Conservation (phyloP, 179 eudicot species). For the Pouteria campechiana region DNA sequence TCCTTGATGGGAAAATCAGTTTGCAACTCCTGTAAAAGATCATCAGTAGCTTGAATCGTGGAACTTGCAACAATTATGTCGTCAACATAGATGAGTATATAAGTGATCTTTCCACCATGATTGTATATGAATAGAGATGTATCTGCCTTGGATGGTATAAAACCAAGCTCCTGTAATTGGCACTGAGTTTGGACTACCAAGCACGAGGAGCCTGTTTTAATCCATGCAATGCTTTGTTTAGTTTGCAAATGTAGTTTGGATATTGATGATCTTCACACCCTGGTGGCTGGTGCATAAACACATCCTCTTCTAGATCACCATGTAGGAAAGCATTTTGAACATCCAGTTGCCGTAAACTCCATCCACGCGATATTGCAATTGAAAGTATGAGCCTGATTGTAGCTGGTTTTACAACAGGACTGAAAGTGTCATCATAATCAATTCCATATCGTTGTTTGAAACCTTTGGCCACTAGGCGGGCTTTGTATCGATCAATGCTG, state of each 20-base stretch:
- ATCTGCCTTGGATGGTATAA: not conserved
- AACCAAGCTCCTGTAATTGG: not conserved
- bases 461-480: conserved; percentile 13
- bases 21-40: not conserved
- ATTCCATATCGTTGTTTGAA: not conserved
- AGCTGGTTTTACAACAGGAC: conserved; percentile 6
- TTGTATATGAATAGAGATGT: not conserved
- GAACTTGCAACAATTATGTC: not conserved
- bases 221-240: conserved; percentile 3
- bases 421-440: conserved; percentile 5
- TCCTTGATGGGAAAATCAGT: not conserved
- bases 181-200: conserved; percentile 5
- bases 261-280: not conserved
- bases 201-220: conserved; percentile 13
- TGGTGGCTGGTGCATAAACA: conserved; percentile 4
- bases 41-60: not conserved
- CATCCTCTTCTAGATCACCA: not conserved
- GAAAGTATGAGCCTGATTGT: too few species aligned
- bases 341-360: conserved; percentile 2
- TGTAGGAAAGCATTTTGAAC: conserved; percentile 3
- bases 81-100: not conserved
- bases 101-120: not conserved
- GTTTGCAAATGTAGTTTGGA: conserved; percentile 1
- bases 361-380: not conserved
- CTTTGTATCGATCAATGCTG: conserved; percentile 10